These are phyloP conservation scores for Trichoderma reesei DNA, from an alignment of 495 filamentous ascomycete species.

Conservation along the genomic window DNA sequence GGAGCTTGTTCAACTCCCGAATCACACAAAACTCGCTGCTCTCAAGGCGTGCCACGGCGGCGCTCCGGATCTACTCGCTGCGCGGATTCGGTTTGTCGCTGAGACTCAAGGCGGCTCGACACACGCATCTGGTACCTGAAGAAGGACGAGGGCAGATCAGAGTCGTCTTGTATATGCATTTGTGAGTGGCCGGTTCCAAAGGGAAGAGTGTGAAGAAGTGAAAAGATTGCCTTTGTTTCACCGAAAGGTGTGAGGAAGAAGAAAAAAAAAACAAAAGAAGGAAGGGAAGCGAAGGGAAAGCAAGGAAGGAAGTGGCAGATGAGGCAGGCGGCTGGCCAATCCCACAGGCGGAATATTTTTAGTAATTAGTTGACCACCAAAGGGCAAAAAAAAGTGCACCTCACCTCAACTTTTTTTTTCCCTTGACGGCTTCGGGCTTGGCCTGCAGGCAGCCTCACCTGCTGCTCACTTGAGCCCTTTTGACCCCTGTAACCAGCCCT, in stretches of 20 bases:
- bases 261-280: slow-evolving; percentile 12
- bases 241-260: slow-evolving; percentile 20
- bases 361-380: not conserved
- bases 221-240: slow-evolving; percentile 15
- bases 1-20: slow-evolving; percentile 12
- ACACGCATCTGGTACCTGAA: slow-evolving; percentile 41
- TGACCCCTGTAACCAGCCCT: slow-evolving; percentile 2
- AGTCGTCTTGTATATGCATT: slow-evolving; percentile 38
- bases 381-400: not conserved
- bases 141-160: slow-evolving; percentile 30
- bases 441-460: not conserved
- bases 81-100: slow-evolving; percentile 29
- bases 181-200: slow-evolving; percentile 12
- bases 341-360: not conserved
- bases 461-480: not conserved
- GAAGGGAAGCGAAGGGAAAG: slow-evolving; percentile 13
- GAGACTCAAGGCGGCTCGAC: slow-evolving; percentile 30
- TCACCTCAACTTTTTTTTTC: not conserved
- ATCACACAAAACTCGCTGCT: slow-evolving; percentile 20
- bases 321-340: not conserved
- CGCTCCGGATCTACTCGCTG: slow-evolving; percentile 39
- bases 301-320: slow-evolving; percentile 8
- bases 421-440: no score
- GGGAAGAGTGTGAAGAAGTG: slow-evolving; percentile 8
- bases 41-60: slow-evolving; percentile 40